These are phyloP conservation scores for Leishmania braziliensis DNA, from an alignment of 208 protist genomes.

Conservation along the genomic window DNA sequence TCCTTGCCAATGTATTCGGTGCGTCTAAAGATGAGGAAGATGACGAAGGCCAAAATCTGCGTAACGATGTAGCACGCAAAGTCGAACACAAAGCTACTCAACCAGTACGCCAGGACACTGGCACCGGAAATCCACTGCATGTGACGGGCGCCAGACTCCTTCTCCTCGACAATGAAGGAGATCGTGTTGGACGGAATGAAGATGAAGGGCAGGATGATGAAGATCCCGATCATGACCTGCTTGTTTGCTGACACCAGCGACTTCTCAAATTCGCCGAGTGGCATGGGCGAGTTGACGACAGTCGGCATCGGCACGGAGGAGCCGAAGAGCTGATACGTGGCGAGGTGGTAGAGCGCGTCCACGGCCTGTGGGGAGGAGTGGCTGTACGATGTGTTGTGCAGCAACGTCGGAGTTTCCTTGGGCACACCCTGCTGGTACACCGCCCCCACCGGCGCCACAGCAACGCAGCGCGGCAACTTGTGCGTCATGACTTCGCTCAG, in stretches of 20 bases:
- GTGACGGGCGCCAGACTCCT: conserved; percentile 70
- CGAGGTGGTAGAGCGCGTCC: conserved; percentile 59
- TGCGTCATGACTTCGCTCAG: conserved; percentile 38
- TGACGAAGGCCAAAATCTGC: conserved; percentile 55
- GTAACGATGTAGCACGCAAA: conserved; percentile 64
- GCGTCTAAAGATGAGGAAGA: conserved; percentile 74
- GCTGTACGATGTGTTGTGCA: conserved; percentile 65
- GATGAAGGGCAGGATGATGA: conserved; percentile 81
- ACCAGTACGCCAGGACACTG: conserved; percentile 72
- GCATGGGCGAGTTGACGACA: conserved; percentile 68
- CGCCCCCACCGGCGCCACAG: conserved; percentile 38
- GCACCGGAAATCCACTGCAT: conserved; percentile 85
- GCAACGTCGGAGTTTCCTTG: conserved; percentile 31
- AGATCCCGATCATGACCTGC: conserved; percentile 73
- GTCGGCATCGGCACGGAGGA: conserved; percentile 24
- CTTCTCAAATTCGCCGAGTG: conserved; percentile 60
- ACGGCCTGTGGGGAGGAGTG: conserved; percentile 68
- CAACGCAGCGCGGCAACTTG: conserved; percentile 45
- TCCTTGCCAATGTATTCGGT: conserved; percentile 68
- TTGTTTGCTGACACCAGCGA: conserved; percentile 51
- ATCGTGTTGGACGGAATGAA: conserved; percentile 84
- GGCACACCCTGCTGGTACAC: conserved; percentile 31
- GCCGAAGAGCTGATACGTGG: conserved; percentile 52
- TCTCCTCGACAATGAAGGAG: conserved; percentile 80
- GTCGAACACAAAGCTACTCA: conserved; percentile 82